A percentile compares a stretch with the other conserved stretches of the same genome.
Evolutionary conservation across 1,284 basidiomycete genomes (phyloP).

Genomic region (Boletus semigastroideus): DNA sequence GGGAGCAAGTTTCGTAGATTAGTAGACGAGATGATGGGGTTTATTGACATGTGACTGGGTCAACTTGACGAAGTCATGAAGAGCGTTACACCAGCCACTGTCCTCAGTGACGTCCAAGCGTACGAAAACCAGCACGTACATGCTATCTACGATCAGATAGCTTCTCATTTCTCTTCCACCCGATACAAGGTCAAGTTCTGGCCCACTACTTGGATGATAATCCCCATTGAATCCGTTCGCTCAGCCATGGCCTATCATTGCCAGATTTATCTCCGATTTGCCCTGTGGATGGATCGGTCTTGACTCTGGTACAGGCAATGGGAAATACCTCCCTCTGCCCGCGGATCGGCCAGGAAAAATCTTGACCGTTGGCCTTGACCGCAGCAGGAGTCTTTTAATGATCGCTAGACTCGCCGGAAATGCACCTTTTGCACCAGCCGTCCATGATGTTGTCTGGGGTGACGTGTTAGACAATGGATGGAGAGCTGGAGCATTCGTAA

Average conservation of each 20-base stretch:
- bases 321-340: conserved; percentile 87
- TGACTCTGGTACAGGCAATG: conserved; percentile 96
- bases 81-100: conserved; percentile 36
- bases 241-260: conserved; percentile 94
- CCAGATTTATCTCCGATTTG: conserved; percentile 73
- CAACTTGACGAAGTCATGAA: conserved; percentile 20
- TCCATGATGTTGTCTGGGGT: conserved; percentile 74
- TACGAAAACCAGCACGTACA: conserved; percentile 82
- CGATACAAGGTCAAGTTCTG: conserved; percentile 76
- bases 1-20: conserved; percentile 61
- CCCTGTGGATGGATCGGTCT: conserved; percentile 83
- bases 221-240: conserved; percentile 2
- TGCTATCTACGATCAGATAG: conserved; percentile 87
- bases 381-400: conserved; percentile 73
- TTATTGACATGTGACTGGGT: conserved; percentile 26
- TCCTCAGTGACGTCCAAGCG: conserved; percentile 45
- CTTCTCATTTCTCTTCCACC: conserved; percentile 89
- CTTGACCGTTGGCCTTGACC: conserved; percentile 82
- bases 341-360: conserved; percentile 54
- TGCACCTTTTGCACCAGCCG: conserved; percentile 14
- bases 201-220: neutral
- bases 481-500: conserved; percentile 76
- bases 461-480: conserved; percentile 71
- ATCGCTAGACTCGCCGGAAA: conserved; percentile 67
- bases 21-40: conserved; percentile 77